phyloP scores from a whole-genome alignment of 1,284 basidiomycete species.

The Marasmius sp. region DNA sequence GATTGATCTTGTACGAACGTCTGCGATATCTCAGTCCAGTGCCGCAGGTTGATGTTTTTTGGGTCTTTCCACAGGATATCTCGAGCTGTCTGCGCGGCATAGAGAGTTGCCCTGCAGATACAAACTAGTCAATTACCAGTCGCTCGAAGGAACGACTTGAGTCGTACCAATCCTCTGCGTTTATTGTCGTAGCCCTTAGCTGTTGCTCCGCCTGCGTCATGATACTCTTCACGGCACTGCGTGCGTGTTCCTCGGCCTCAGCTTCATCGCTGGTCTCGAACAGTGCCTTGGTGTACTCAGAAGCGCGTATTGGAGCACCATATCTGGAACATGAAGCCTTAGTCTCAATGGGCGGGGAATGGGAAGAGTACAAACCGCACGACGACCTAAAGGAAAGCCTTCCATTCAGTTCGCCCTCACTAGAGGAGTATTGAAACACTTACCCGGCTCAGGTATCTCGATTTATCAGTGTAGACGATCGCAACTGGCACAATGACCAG shows the following conservation, averaged over 20 bases:
- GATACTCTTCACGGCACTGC: conserved; percentile 55
- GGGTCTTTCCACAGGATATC: conserved; percentile 58
- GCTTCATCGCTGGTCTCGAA: conserved; percentile 20
- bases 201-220: conserved; percentile 55
- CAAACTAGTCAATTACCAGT: not conserved
- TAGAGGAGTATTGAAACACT: conserved; percentile 19
- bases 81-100: conserved; percentile 56
- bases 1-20: conserved; percentile 37
- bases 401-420: not conserved
- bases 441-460: conserved; percentile 61
- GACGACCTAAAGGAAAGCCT: conserved; percentile 21
- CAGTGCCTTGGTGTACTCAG: conserved; percentile 45
- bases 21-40: conserved; percentile 59
- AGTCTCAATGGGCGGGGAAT: not conserved
- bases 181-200: conserved; percentile 60
- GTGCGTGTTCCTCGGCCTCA: conserved; percentile 1
- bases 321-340: conserved; percentile 27
- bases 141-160: not conserved
- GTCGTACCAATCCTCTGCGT: conserved; percentile 68
- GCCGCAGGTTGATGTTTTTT: conserved; percentile 44
- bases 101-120: conserved; percentile 55
- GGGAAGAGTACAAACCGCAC: conserved; percentile 23
- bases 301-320: conserved; percentile 52
- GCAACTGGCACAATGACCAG: conserved; percentile 67
- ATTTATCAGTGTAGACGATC: conserved; percentile 76